These are phyloP conservation scores for Cymbidium sinense DNA, from an alignment of 106 monocot species.

Conservation along the genomic window DNA sequence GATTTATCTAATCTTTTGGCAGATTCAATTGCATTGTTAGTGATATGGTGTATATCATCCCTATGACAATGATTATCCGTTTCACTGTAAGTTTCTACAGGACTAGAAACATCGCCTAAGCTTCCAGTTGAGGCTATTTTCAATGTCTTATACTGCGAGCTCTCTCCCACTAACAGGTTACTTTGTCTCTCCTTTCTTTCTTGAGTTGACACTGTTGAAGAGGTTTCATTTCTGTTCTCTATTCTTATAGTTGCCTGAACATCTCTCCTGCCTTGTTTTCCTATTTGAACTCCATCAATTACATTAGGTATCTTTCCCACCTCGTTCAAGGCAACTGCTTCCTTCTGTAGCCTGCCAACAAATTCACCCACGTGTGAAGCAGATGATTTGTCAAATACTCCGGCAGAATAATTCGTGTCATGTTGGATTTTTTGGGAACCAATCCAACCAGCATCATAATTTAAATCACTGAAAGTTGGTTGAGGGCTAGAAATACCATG, in stretches of 20 bases:
- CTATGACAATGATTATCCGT: neutral
- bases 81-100: neutral
- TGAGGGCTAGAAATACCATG: neutral
- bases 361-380: slow-evolving; percentile 10
- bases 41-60: neutral
- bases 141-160: neutral
- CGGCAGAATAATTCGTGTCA: slow-evolving; percentile 7
- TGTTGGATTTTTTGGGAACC: neutral
- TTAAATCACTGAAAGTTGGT: neutral
- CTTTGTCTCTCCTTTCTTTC: slow-evolving; percentile 8
- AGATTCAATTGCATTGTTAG: slow-evolving; percentile 9
- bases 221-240: slow-evolving; percentile 4
- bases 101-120: neutral
- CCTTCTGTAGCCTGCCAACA: slow-evolving; percentile 9
- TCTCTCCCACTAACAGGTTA: slow-evolving; percentile 3
- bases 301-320: neutral
- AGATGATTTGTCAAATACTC: slow-evolving; percentile 13
- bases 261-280: neutral
- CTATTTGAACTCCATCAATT: neutral
- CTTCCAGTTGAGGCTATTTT: slow-evolving; percentile 5
- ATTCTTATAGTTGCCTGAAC: neutral
- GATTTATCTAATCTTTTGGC: slow-evolving; percentile 18
- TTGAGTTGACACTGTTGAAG: neutral
- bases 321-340: slow-evolving; percentile 1
- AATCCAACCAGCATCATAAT: slow-evolving; percentile 1